Evolutionary conservation across 1,284 basidiomycete genomes (phyloP).

Genomic region (Microstroma glucosiphilum): DNA sequence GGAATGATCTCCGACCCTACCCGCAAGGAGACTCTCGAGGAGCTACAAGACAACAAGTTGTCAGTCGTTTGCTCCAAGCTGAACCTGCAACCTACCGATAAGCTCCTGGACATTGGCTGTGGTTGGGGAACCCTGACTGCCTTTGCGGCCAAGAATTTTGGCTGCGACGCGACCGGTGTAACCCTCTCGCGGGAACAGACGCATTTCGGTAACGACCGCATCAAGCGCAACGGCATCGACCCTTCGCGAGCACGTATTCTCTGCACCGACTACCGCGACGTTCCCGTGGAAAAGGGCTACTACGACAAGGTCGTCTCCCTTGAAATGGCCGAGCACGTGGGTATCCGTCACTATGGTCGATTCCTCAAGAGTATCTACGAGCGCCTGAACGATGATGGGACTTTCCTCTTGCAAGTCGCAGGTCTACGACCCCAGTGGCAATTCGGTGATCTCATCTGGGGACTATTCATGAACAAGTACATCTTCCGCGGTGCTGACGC

Average conservation of each 20-base stretch:
- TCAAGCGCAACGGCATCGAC: constrained; percentile 70
- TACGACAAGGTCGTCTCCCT: constrained; percentile 93
- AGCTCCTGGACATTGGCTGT: constrained; percentile 87
- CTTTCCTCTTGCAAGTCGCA: constrained; percentile 92
- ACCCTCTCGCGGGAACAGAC: constrained; percentile 87
- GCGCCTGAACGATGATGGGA: constrained; percentile 86
- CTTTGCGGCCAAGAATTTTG: constrained; percentile 95
- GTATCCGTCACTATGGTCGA: constrained; percentile 80
- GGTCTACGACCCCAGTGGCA: constrained; percentile 92
- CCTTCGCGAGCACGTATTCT: constrained; percentile 78
- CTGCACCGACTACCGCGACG: constrained; percentile 90
- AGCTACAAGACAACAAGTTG: constrained; percentile 98
- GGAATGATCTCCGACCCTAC: constrained; percentile 75
- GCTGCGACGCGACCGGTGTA: constrained; percentile 87
- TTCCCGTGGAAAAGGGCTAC: constrained; percentile 68
- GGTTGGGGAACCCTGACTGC: constrained; percentile 95
- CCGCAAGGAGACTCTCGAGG: constrained; percentile 77
- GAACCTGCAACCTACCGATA: constrained; percentile 72
- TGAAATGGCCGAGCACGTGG: constrained; percentile 95
- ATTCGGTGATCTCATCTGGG: constrained; percentile 94
- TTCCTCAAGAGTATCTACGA: constrained; percentile 91
- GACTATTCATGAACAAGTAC: constrained; percentile 53
- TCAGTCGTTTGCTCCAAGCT: constrained; percentile 91
- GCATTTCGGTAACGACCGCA: constrained; percentile 82
- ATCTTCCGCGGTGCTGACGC: constrained; percentile 92